These are phyloP conservation scores for Fraxinus latifolia DNA, from an alignment of 305 asterid species.

Conservation along the genomic window DNA sequence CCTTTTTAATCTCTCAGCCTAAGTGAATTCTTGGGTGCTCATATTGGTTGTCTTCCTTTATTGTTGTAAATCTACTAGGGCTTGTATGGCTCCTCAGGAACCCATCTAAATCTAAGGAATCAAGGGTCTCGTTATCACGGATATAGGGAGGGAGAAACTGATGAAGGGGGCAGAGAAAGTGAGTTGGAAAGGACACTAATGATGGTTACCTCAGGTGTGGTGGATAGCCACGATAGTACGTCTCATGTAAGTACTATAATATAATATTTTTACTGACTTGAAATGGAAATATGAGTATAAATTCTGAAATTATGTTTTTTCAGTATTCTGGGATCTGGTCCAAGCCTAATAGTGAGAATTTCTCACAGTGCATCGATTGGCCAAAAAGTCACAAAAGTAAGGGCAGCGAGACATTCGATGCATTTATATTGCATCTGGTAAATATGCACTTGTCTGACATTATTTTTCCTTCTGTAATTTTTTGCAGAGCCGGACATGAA, in stretches of 20 bases:
- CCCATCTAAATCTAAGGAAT: slow-evolving; percentile 45
- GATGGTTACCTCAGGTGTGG: slow-evolving; percentile 53
- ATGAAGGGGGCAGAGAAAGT: slow-evolving; percentile 36
- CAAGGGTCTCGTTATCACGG: slow-evolving; percentile 41
- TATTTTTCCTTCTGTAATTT: background rate
- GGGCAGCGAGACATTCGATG: slow-evolving; percentile 20
- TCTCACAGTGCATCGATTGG: slow-evolving; percentile 69
- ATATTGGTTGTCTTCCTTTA: slow-evolving; percentile 11
- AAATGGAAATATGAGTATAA: slow-evolving; percentile 12
- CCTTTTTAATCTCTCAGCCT: background rate
- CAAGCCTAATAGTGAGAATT: slow-evolving; percentile 74
- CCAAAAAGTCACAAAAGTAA: slow-evolving; percentile 70
- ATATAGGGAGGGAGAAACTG: slow-evolving; percentile 36
- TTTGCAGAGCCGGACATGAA: slow-evolving; percentile 64
- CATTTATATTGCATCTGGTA: background rate
- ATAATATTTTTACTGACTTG: slow-evolving; percentile 15
- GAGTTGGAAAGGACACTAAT: slow-evolving; percentile 51
- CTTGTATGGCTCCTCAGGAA: slow-evolving; percentile 37
- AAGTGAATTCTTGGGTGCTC: slow-evolving; percentile 2
- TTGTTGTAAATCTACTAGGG: slow-evolving; percentile 42
- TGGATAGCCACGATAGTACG: slow-evolving; percentile 36
- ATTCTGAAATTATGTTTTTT: slow-evolving; percentile 21
- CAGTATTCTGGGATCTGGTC: slow-evolving; percentile 88
- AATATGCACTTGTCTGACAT: slow-evolving; percentile 1
- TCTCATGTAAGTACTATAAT: slow-evolving; percentile 47